Evolutionary conservation across 305 asterid genomes (phyloP).

Genomic region (Solanum hybrid): DNA sequence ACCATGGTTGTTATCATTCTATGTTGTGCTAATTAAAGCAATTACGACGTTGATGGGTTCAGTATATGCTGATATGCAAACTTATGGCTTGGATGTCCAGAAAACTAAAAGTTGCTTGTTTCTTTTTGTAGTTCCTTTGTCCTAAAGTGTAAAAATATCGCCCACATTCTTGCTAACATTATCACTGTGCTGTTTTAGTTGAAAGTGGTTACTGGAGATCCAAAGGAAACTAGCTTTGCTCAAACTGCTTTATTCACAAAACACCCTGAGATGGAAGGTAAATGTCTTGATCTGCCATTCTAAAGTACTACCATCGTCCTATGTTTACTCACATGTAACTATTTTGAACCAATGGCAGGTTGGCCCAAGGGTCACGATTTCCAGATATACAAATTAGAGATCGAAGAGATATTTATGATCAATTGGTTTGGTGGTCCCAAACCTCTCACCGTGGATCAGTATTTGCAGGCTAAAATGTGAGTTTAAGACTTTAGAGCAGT

Average conservation of each 20-base stretch:
- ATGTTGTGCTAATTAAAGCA: background rate
- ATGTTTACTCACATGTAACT: background rate
- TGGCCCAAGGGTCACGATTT: constrained; percentile 90
- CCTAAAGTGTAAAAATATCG: background rate
- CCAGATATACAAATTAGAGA: constrained; percentile 57
- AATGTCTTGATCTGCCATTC: background rate
- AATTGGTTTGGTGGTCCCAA: constrained; percentile 95
- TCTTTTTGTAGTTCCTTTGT: background rate
- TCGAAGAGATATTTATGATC: constrained; percentile 61
- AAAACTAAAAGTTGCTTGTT: background rate
- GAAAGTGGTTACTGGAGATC: constrained; percentile 31
- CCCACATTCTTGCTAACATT: background rate
- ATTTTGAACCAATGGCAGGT: constrained; percentile 29
- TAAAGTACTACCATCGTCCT: background rate
- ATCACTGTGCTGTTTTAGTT: constrained; percentile 32
- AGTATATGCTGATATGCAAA: background rate
- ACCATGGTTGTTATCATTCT: background rate
- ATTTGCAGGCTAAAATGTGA: constrained; percentile 49
- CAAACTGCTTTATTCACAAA: constrained; percentile 53
- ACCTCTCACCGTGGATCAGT: constrained; percentile 82
- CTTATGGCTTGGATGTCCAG: background rate
- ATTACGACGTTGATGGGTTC: background rate
- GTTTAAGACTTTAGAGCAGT: constrained; percentile 27
- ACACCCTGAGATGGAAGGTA: constrained; percentile 82
- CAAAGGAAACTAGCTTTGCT: constrained; percentile 63